Conservation (phyloP, 257 asterid species). For the Agastache rugosa region DNA sequence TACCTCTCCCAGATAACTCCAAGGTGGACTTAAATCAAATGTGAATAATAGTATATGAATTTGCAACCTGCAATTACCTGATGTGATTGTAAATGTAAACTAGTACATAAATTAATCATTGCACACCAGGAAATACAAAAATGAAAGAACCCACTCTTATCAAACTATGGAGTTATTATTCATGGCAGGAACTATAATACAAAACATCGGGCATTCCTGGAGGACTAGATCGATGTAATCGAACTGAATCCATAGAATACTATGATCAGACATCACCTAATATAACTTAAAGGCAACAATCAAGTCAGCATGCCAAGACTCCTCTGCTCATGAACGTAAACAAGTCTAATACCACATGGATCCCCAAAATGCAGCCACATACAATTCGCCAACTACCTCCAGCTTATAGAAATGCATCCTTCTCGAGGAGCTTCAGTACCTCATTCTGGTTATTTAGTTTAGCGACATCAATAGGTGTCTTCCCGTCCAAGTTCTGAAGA, state of each 20-base stretch:
- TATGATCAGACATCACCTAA: slow-evolving; percentile 44
- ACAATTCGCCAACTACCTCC: neutral
- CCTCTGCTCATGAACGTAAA: slow-evolving; percentile 27
- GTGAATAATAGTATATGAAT: neutral
- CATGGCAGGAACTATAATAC: slow-evolving; percentile 28
- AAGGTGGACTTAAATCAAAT: too few relatives aligned
- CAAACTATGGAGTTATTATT: slow-evolving; percentile 25
- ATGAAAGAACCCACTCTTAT: neutral
- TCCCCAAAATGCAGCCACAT: slow-evolving; percentile 7
- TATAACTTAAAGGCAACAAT: slow-evolving; percentile 28
- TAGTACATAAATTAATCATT: slow-evolving; percentile 2
- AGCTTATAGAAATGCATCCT: slow-evolving; percentile 80
- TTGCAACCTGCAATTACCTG: neutral
- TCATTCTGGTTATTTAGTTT: slow-evolving; percentile 87
- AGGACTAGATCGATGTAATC: neutral
- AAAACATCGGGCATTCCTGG: slow-evolving; percentile 21
- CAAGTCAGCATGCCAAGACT: slow-evolving; percentile 31
- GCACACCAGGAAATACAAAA: slow-evolving; percentile 6
- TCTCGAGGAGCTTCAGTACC: slow-evolving; percentile 84
- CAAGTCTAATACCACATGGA: slow-evolving; percentile 36
- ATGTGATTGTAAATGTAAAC: neutral
- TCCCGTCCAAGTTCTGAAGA: slow-evolving; percentile 93
- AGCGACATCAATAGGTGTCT: slow-evolving; percentile 96
- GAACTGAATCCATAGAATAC: slow-evolving; percentile 22
- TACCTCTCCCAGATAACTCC: too few relatives aligned